These are phyloP conservation scores for Aspergillus sojae DNA, from an alignment of 2,329 filamentous ascomycete species.

Conservation along the genomic window DNA sequence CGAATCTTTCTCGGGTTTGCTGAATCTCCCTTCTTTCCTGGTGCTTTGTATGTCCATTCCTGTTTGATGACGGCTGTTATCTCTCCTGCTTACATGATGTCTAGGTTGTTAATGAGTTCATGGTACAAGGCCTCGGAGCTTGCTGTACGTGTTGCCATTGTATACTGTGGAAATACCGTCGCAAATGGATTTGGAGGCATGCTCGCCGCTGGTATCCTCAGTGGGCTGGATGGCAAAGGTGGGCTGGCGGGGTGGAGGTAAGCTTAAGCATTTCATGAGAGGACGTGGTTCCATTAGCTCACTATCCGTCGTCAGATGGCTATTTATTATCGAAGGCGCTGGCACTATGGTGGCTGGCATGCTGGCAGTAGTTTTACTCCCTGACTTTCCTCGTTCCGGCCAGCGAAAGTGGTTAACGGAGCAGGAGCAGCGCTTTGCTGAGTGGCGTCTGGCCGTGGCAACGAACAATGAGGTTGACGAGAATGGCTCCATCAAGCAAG, in stretches of 20 bases:
- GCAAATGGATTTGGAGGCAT: conserved; percentile 47
- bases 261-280: neutral
- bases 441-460: conserved; percentile 22
- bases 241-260: conserved; percentile 45
- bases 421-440: conserved; percentile 23
- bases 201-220: conserved; percentile 29
- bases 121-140: conserved; percentile 72
- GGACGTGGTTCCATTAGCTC: neutral
- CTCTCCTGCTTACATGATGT: neutral
- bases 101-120: conserved; percentile 29
- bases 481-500: conserved; percentile 21
- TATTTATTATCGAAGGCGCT: conserved; percentile 47
- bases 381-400: conserved; percentile 29
- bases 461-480: conserved; percentile 26
- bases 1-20: conserved; percentile 46
- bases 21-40: conserved; percentile 62
- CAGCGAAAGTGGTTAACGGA: conserved; percentile 24
- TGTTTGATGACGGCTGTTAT: neutral
- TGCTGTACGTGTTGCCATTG: conserved; percentile 47
- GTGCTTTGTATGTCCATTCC: conserved; percentile 36
- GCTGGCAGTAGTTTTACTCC: conserved; percentile 37
- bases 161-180: conserved; percentile 47
- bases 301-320: conserved; percentile 12
- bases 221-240: conserved; percentile 39
- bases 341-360: conserved; percentile 38